phyloP scores from a whole-genome alignment of 2,329 filamentous ascomycete genomes.

The Botryotinia globosa region DNA sequence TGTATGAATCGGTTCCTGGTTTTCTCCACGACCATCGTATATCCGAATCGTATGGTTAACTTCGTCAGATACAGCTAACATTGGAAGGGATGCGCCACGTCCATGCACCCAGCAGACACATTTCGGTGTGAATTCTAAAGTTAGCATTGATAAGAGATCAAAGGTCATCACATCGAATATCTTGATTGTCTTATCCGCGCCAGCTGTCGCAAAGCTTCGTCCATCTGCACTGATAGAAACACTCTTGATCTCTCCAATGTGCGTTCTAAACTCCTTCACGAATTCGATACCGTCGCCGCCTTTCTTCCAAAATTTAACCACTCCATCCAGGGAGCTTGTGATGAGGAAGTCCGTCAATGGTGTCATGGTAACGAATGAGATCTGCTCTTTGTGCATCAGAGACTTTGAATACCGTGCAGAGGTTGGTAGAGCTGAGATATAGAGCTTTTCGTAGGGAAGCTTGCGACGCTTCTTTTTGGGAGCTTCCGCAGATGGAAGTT shows the following conservation, averaged over 20 bases:
- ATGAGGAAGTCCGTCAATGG: constrained; percentile 93
- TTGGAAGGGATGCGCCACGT: constrained; percentile 80
- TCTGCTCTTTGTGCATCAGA: constrained; percentile 96
- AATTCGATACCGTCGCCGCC: constrained; percentile 87
- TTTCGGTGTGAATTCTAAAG: constrained; percentile 70
- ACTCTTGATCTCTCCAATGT: constrained; percentile 77
- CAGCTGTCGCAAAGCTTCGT: constrained; percentile 87
- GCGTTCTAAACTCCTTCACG: constrained; percentile 95
- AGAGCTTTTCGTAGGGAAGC: constrained; percentile 92
- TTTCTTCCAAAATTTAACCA: constrained; percentile 99
- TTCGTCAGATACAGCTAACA: constrained; percentile 80
- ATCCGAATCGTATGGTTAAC: constrained; percentile 70
- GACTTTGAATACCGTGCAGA: constrained; percentile 87
- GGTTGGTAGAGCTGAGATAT: constrained; percentile 81
- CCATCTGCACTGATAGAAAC: constrained; percentile 88
- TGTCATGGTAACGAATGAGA: constrained; percentile 84
- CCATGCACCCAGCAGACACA: constrained; percentile 90
- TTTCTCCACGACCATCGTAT: constrained; percentile 87
- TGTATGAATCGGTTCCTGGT: constrained; percentile 69
- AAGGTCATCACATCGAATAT: constrained; percentile 84
- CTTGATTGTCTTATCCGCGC: constrained; percentile 74
- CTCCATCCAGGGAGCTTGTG: constrained; percentile 89
- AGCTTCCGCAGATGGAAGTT: constrained; percentile 74
- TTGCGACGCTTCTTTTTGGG: constrained; percentile 89
- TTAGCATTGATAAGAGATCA: constrained; percentile 78